Conservation (phyloP, 352 stramenopile genomes). For the Phytopythium litorale region DNA sequence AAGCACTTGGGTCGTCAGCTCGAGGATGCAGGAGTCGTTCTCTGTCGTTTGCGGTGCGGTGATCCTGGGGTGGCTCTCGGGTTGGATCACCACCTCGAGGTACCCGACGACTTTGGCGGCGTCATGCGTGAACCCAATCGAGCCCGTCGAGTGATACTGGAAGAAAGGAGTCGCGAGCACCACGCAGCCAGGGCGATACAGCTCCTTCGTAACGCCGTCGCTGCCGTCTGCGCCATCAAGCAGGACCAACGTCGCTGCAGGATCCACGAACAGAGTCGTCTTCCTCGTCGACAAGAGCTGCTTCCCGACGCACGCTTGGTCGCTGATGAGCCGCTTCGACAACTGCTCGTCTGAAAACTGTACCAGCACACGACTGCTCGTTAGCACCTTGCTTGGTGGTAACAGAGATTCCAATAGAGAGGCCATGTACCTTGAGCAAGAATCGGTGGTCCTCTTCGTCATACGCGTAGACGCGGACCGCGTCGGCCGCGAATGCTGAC, state of each 20-base stretch:
- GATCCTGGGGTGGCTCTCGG: constrained; percentile 8
- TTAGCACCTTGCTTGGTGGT: neutral
- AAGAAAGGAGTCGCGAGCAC: constrained; percentile 43
- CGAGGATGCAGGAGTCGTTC: constrained; percentile 68
- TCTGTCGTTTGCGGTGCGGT: constrained; percentile 19
- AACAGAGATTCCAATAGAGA: neutral
- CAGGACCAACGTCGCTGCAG: constrained; percentile 7
- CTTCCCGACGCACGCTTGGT: constrained; percentile 28
- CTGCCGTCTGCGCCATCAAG: constrained; percentile 17
- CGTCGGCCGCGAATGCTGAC: constrained; percentile 48
- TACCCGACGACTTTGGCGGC: constrained; percentile 45
- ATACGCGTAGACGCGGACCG: constrained; percentile 60
- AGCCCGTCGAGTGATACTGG: constrained; percentile 31
- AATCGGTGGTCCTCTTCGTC: constrained; percentile 35
- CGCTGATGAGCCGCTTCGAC: constrained; percentile 28
- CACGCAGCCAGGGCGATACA: constrained; percentile 38
- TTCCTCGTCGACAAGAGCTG: constrained; percentile 26
- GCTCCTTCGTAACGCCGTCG: constrained; percentile 20
- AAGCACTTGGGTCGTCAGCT: constrained; percentile 58
- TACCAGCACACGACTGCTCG: neutral
- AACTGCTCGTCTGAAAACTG: constrained; percentile 63
- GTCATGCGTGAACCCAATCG: constrained; percentile 15
- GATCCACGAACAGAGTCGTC: constrained; percentile 22
- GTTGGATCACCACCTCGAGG: constrained; percentile 55
- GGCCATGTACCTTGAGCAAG: constrained; percentile 54